Conservation (phyloP, 2,329 filamentous ascomycete genomes). For the Ustilaginoidea virens region DNA sequence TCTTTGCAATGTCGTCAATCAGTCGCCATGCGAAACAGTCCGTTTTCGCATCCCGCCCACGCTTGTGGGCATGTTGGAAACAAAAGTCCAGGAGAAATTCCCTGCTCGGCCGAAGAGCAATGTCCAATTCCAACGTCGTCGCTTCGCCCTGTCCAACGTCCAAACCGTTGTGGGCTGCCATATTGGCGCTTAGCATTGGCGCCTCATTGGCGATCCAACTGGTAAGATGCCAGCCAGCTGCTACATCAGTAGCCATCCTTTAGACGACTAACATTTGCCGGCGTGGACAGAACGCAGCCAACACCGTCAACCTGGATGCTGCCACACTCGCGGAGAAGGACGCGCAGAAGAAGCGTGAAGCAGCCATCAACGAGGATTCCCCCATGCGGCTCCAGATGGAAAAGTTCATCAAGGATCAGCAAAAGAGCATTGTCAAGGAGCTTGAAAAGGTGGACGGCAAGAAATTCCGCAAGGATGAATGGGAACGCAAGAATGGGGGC, state of each 20-base stretch:
- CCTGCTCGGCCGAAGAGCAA: slow-evolving; percentile 1
- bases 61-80: not conserved
- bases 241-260: not conserved
- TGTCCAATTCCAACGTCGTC: not conserved
- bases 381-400: slow-evolving; percentile 98
- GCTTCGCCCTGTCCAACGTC: not conserved
- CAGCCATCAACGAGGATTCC: slow-evolving; percentile 51
- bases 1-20: slow-evolving; percentile 2
- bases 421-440: slow-evolving; percentile 70
- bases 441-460: slow-evolving; percentile 74
- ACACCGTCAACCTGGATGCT: slow-evolving; percentile 36
- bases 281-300: slow-evolving; percentile 21
- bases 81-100: no score
- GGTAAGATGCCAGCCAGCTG: slow-evolving; percentile 1
- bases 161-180: slow-evolving; percentile 1
- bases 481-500: slow-evolving; percentile 75
- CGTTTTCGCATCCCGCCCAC: not conserved
- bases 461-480: slow-evolving; percentile 70
- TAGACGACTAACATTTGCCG: not conserved
- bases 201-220: slow-evolving; percentile 3
- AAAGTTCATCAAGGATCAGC: slow-evolving; percentile 84
- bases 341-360: slow-evolving; percentile 60
- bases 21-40: slow-evolving; percentile 1
- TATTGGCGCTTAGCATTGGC: slow-evolving; percentile 1
- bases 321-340: slow-evolving; percentile 76